Percentiles rank a stretch among this genome's conserved stretches.
These are phyloP conservation scores for Triticum urartu DNA, from an alignment of 176 grass and related monocot genomes.

Conservation along the genomic window DNA sequence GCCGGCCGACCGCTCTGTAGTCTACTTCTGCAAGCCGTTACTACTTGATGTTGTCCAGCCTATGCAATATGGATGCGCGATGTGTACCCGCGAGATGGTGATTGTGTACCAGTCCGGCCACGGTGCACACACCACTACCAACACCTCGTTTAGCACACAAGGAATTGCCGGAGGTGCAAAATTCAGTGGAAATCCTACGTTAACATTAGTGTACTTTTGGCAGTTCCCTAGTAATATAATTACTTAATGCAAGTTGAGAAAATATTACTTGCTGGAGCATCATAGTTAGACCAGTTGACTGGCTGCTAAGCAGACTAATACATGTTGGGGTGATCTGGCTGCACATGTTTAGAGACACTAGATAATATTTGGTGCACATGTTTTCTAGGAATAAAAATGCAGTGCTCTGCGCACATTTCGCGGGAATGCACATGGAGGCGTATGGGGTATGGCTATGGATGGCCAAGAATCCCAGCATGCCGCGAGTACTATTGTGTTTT, in stretches of 20 bases:
- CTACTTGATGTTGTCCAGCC: background rate
- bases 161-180: no score
- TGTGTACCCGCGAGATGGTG: background rate
- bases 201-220: no score
- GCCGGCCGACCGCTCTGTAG: background rate
- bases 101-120: background rate
- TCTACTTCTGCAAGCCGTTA: background rate
- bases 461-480: background rate
- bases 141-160: no score
- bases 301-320: no score
- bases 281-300: no score
- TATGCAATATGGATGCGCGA: background rate
- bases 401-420: background rate
- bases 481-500: constrained; percentile 22
- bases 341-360: background rate
- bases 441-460: background rate
- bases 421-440: constrained; percentile 11
- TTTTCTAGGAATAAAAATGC: background rate
- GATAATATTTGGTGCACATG: background rate
- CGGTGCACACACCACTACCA: background rate
- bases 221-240: no score
- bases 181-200: no score
- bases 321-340: background rate
- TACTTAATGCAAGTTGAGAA: no score
- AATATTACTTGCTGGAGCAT: no score